Conservation (phyloP, 2,329 filamentous ascomycete species). For the Neofusicoccum laricinum region DNA sequence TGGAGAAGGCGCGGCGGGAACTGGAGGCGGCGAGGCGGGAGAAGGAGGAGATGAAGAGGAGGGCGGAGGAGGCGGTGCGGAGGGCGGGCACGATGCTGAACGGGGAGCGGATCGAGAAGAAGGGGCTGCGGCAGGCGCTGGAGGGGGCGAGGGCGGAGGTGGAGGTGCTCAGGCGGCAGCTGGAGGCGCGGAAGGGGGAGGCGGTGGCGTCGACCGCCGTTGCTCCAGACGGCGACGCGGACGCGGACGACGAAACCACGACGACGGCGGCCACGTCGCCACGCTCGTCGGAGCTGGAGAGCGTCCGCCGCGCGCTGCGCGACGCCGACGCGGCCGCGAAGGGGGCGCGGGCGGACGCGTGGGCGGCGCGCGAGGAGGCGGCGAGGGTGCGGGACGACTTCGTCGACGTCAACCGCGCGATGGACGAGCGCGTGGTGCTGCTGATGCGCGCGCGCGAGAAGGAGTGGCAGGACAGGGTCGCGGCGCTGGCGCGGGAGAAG, state of each 20-base stretch:
- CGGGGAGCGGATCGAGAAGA: slow-evolving; percentile 10
- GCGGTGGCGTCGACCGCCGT: no score
- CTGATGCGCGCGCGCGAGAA: not conserved
- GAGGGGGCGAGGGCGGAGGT: slow-evolving; percentile 3
- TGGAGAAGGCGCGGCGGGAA: not conserved
- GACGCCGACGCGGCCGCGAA: not conserved
- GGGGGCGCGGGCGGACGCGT: not conserved
- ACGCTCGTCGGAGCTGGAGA: not conserved
- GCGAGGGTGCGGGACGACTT: not conserved
- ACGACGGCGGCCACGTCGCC: not conserved
- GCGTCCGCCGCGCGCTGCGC: not conserved
- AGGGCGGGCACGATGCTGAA: slow-evolving; percentile 1
- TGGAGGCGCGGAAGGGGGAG: not conserved
- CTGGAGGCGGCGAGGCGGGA: not conserved
- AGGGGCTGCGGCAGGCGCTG: not conserved
- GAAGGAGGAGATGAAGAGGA: not conserved
- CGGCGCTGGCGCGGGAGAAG: slow-evolving; percentile 27
- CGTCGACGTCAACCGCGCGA: not conserved
- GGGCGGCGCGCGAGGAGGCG: not conserved
- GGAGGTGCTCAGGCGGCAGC: not conserved
- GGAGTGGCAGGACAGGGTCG: slow-evolving; percentile 8
- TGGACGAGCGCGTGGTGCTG: slow-evolving; percentile 13
- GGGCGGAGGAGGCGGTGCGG: slow-evolving; percentile 10
- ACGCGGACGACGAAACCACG: not conserved
- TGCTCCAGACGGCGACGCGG: no score